Evolutionary conservation across 2,329 filamentous ascomycete species (phyloP), one percentile per base, ranked within the genome.

Genomic region (Penicillium occitanis): DNA sequence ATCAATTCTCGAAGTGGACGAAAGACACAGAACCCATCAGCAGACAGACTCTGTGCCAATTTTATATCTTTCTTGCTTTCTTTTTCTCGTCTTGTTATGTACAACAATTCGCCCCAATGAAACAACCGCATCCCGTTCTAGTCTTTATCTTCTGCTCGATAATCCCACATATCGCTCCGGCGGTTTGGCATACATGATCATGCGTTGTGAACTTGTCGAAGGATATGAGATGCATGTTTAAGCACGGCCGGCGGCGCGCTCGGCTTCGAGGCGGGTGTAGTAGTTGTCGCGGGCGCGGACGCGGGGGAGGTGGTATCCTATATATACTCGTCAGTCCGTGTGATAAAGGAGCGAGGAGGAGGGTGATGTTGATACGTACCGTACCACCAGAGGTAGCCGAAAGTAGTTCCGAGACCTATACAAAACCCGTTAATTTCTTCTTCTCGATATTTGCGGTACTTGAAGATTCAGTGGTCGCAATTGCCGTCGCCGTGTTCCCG

Each of bases 361-460:
- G 81, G 84, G 88, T 74, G 86, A 86, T 87, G 71, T 30, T n/a
- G 10, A 44, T 74, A 83, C 82, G 68, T 82, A 83, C 82, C 87
- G 81, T 90, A 90, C 88, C 87, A 90, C 82, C 84, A 90, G 75
- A 85, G 83, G 79, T 89, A 90, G 72, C 87, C 88, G 77, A 83
- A 82, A 71, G 86, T 81, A 70, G 84, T 83, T 73, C 87, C 87
- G 76, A 89, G 85, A 78, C 87, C 86, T 88, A 28, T 30, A 2
- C 1, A 7, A 4, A n/a, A 14, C 14, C 5, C 5, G 28, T 53
- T 22, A 53, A 28, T 53, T 53, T 19, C 7, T 10, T 7, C 42
- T 44, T 7, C n/a, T 19, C 42, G n/a, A 44, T 44, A n/a, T n/a
- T 44, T n/a, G 42, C 42, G 6, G 42, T 8, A 19, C n/a, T 44